Conservation (phyloP, 768 basidiomycete genomes). For the Leccinellum rugosiceps region DNA sequence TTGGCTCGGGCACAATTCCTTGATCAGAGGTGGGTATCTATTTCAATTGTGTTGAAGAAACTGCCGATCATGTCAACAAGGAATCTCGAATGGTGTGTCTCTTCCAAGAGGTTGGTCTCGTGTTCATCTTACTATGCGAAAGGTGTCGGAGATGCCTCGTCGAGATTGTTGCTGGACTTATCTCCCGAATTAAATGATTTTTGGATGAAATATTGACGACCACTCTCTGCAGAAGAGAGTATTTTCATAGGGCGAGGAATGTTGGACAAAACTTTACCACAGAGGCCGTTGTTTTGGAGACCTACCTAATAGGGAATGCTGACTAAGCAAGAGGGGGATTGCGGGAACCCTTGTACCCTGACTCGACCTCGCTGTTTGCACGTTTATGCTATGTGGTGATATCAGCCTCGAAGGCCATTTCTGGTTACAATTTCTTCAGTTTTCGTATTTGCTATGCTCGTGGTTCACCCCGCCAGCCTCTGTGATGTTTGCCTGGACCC, state of each 20-base stretch:
- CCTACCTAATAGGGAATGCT: constrained; percentile 4
- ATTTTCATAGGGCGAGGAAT: constrained; percentile 32
- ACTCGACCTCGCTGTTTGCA: constrained; percentile 22
- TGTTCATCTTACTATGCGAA: not conserved
- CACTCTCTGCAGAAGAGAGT: constrained; percentile 39
- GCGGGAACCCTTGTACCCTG: constrained; percentile 21
- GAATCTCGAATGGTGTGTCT: constrained; percentile 4
- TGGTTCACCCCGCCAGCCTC: constrained; percentile 65
- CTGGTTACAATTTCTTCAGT: constrained; percentile 21
- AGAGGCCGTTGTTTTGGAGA: constrained; percentile 28
- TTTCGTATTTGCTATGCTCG: constrained; percentile 44
- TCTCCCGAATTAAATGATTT: constrained; percentile 24
- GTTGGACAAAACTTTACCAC: constrained; percentile 3
- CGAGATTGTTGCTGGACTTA: constrained; percentile 37
- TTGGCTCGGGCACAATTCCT: constrained; percentile 38
- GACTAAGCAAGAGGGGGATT: not conserved
- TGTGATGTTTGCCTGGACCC: constrained; percentile 76
- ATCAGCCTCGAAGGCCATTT: constrained; percentile 25
- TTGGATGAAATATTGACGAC: constrained; percentile 29
- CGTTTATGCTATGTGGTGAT: constrained; percentile 35
- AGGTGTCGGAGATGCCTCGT: constrained; percentile 33
- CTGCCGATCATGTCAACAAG: not conserved
- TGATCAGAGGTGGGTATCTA: constrained; percentile 35
- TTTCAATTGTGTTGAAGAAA: not conserved
- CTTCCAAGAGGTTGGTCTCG: not conserved